Evolutionary conservation across 192 early-diverging fungal genomes (phyloP).

Genomic region (Dissophora ornata): DNA sequence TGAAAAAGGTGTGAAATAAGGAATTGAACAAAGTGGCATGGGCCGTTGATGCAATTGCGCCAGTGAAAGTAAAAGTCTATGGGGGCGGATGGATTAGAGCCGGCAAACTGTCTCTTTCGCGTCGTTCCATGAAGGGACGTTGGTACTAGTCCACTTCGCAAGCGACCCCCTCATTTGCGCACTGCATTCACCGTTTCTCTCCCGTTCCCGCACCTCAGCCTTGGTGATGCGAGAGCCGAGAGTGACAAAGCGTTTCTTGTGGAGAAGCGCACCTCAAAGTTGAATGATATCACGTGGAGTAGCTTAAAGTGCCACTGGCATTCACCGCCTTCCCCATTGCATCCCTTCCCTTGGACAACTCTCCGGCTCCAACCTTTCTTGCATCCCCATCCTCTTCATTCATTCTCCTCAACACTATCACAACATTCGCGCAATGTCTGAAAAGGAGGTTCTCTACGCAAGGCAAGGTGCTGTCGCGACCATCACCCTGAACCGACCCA

Average conservation of each 20-base stretch:
- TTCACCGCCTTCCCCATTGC: no score
- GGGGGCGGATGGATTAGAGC: no score
- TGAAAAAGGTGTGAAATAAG: not conserved
- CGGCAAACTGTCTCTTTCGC: no score
- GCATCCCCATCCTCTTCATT: not conserved
- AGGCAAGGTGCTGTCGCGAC: constrained; percentile 56
- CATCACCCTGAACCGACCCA: constrained; percentile 64
- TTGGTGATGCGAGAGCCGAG: constrained; percentile 14
- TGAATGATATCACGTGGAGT: constrained; percentile 18
- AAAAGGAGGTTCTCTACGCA: constrained; percentile 44
- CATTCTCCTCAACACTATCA: not conserved
- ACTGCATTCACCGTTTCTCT: constrained; percentile 8
- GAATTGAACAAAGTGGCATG: no score
- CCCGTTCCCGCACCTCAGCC: no score
- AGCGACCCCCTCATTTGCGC: no score
- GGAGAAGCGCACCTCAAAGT: no score
- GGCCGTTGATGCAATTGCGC: no score
- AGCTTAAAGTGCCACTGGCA: constrained; percentile 11
- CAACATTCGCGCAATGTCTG: constrained; percentile 28
- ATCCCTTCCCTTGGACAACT: no score
- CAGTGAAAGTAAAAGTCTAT: no score
- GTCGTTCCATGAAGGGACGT: no score
- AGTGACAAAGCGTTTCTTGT: constrained; percentile 17
- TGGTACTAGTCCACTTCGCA: no score
- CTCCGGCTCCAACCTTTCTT: not conserved